Conservation (phyloP, 331 rosid genomes). For the Pyracantha coccinea region DNA sequence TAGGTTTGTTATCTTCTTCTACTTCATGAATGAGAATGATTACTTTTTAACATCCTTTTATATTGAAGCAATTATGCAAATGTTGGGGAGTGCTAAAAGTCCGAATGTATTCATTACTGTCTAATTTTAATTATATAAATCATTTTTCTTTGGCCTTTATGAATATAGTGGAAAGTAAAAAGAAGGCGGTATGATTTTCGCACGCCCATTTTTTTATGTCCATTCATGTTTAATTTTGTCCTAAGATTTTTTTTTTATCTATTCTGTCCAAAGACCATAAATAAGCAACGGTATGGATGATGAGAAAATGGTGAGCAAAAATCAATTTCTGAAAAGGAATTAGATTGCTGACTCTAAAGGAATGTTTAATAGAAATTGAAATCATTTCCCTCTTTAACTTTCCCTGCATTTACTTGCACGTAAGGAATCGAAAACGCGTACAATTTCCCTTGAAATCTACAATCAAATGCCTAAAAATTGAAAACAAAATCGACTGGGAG, state of each 20-base stretch:
- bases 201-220: too few species aligned
- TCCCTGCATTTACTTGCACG: not conserved
- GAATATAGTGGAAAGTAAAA: too few species aligned
- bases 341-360: too few species aligned
- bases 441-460: not conserved
- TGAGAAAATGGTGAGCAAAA: not conserved
- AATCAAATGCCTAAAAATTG: not conserved
- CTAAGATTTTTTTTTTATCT: too few species aligned
- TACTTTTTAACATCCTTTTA: conserved; percentile 4
- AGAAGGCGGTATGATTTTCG: too few species aligned
- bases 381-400: not conserved
- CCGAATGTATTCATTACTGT: not conserved
- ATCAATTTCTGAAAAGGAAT: too few species aligned
- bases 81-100: not conserved
- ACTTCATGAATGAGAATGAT: conserved; percentile 38
- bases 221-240: not conserved
- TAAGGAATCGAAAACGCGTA: too few species aligned
- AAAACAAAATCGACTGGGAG: too few species aligned
- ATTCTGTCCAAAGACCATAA: not conserved
- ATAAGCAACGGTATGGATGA: not conserved
- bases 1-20: conserved; percentile 5
- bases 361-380: not conserved
- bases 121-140: not conserved
- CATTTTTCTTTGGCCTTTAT: too few species aligned
- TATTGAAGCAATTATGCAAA: conserved; percentile 14